Percentiles rank a stretch among this genome's conserved stretches.
phyloP scores from a whole-genome alignment of 73 alveolate genomes.

The Vitrella brassicaformis region DNA sequence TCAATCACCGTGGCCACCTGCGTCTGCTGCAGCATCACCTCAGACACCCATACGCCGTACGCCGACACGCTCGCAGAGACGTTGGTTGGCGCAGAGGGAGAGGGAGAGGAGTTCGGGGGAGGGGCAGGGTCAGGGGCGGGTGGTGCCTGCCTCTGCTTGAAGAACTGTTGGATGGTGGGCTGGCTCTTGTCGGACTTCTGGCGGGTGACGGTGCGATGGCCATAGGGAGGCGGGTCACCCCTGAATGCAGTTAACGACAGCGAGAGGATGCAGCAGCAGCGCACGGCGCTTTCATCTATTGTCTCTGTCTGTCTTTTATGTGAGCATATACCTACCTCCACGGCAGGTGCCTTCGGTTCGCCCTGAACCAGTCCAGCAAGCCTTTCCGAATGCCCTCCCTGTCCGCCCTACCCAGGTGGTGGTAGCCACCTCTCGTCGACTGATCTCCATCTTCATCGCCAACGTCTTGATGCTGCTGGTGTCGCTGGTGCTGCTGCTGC shows the following conservation, averaged over 20 bases:
- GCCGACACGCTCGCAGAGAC: too few relatives aligned
- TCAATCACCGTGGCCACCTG: slow-evolving; percentile 23
- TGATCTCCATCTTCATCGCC: too few relatives aligned
- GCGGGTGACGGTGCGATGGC: too few relatives aligned
- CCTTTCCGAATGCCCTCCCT: not conserved
- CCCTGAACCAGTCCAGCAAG: not conserved
- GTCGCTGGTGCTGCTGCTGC: too few relatives aligned
- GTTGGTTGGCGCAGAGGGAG: not conserved
- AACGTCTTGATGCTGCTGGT: too few relatives aligned
- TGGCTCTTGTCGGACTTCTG: not conserved
- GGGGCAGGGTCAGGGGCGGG: not conserved
- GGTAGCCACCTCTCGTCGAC: too few relatives aligned
- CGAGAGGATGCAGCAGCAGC: too few relatives aligned
- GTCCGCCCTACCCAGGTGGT: too few relatives aligned
- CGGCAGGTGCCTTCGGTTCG: not conserved
- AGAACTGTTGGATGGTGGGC: not conserved
- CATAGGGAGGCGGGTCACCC: not conserved
- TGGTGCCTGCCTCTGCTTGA: not conserved
- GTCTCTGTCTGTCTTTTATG: too few relatives aligned
- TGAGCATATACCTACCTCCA: too few relatives aligned
- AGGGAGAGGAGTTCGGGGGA: not conserved
- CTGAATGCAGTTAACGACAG: too few relatives aligned
- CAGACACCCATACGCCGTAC: slow-evolving; percentile 32
- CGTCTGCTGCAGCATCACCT: slow-evolving; percentile 35
- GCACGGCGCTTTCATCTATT: too few relatives aligned